Evolutionary conservation across 73 alveolate genomes (phyloP).

Genomic region (Paramecium biaurelia): DNA sequence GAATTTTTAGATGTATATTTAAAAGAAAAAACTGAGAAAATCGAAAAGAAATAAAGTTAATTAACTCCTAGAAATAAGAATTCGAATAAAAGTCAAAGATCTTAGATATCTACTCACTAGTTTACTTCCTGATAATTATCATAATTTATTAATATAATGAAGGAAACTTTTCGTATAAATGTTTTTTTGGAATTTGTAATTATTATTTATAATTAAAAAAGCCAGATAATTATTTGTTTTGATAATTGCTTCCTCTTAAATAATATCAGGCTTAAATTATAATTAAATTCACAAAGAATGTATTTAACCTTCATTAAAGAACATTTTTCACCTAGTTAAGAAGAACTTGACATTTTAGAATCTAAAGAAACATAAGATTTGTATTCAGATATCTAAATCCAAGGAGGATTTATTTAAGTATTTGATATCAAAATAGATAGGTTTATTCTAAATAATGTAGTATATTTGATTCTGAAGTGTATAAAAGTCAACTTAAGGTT

Average conservation of each 20-base stretch:
- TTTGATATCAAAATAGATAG: background rate
- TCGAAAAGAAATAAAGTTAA: background rate
- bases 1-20: background rate
- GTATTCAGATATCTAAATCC: background rate
- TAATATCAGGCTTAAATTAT: background rate
- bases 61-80: background rate
- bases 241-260: background rate
- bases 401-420: background rate
- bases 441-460: background rate
- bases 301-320: background rate
- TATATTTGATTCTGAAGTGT: background rate
- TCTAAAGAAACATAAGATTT: background rate
- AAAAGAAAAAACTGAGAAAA: background rate
- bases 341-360: background rate
- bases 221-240: background rate
- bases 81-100: background rate
- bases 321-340: background rate
- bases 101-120: background rate
- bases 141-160: background rate
- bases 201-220: background rate
- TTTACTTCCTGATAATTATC: background rate
- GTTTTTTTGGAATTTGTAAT: too few species aligned
- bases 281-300: background rate
- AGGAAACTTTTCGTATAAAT: too few species aligned
- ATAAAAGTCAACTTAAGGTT: background rate